A percentile compares a stretch with the other conserved stretches of the same genome.
Conservation (phyloP, 2,329 filamentous ascomycete genomes). For the Epichloe sibirici region DNA sequence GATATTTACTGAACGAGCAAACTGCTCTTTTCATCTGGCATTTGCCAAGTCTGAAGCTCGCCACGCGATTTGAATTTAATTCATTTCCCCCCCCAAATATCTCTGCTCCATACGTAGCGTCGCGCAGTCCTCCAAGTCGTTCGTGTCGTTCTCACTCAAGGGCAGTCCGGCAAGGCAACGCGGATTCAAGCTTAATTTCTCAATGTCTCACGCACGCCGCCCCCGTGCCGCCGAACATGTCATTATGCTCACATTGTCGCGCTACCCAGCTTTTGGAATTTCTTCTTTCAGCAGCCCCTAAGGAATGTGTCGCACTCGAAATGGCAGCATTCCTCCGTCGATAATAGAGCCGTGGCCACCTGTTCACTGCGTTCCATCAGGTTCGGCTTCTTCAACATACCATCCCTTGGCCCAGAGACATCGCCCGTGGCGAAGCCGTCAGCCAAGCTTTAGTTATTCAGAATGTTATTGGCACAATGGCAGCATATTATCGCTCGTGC, state of each 20-base stretch:
- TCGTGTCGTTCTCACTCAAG: neutral
- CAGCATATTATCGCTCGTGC: too few species aligned
- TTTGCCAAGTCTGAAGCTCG: neutral
- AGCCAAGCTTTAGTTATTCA: neutral
- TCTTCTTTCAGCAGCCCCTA: neutral
- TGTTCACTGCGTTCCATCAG: neutral
- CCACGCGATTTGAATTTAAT: neutral
- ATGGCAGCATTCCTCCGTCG: neutral
- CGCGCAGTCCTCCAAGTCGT: neutral
- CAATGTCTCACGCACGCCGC: neutral
- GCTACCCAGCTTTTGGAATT: neutral
- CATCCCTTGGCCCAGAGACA: neutral
- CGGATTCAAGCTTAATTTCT: neutral
- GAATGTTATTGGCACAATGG: neutral
- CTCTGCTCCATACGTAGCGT: neutral
- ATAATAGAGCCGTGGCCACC: neutral
- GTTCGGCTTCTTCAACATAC: neutral
- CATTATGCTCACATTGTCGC: neutral
- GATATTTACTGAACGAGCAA: too few species aligned
- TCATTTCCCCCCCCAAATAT: neutral
- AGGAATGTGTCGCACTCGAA: neutral
- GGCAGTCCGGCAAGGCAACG: neutral
- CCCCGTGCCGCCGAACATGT: neutral
- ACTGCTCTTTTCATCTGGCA: too few species aligned
- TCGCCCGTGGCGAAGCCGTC: neutral